Percentiles rank a stretch among this genome's conserved stretches.
Conservation (phyloP, 2,329 filamentous ascomycete species). For the Paecilomyces sp. region DNA sequence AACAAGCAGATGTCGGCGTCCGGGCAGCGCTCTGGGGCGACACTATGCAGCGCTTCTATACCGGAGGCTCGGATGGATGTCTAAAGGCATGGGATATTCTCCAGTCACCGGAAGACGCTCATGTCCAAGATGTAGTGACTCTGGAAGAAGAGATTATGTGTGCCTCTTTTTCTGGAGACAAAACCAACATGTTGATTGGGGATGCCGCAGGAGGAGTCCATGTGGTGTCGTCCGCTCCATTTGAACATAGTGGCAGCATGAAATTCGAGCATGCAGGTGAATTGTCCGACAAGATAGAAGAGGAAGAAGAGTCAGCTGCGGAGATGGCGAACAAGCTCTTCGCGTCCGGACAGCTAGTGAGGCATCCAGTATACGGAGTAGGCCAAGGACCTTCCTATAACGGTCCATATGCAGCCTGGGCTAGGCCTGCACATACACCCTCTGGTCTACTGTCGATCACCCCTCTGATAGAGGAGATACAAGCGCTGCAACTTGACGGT, state of each 20-base stretch:
- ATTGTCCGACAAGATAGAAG: conserved; percentile 4
- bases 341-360: conserved; percentile 23
- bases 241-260: conserved; percentile 15
- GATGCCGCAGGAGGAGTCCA: conserved; percentile 51
- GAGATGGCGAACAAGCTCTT: conserved; percentile 20
- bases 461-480: conserved; percentile 17
- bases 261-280: conserved; percentile 18
- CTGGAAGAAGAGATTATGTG: conserved; percentile 51
- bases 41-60: conserved; percentile 47
- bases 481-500: conserved; percentile 25
- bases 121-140: conserved; percentile 43
- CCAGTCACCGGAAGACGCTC: conserved; percentile 42
- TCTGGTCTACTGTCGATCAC: conserved; percentile 13
- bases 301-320: conserved; percentile 17
- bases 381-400: conserved; percentile 33
- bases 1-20: conserved; percentile 51
- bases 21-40: conserved; percentile 52
- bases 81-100: conserved; percentile 56
- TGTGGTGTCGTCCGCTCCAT: conserved; percentile 37
- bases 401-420: conserved; percentile 36
- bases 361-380: conserved; percentile 30
- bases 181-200: conserved; percentile 49
- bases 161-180: conserved; percentile 50
- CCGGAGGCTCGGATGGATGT: conserved; percentile 54
- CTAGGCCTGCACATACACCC: conserved; percentile 20